These are phyloP conservation scores for Euphorbia schlechtendalii DNA, from an alignment of 441 rosid genomes.

Conservation along the genomic window DNA sequence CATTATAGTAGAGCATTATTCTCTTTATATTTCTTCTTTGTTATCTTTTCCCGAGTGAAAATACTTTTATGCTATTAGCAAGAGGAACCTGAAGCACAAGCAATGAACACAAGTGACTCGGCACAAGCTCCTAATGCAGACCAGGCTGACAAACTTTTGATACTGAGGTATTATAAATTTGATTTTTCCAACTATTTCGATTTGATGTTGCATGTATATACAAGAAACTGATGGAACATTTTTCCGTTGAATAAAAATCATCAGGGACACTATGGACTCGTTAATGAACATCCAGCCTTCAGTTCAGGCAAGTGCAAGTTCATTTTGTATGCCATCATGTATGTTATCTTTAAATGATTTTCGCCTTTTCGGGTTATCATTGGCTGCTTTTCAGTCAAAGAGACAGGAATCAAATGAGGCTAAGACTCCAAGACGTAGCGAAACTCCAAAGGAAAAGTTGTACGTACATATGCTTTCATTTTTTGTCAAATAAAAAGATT, in stretches of 20 bases:
- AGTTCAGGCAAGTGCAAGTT: conserved; percentile 19
- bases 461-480: conserved; percentile 35
- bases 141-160: conserved; percentile 7
- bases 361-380: neutral
- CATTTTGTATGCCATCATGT: neutral
- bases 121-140: neutral
- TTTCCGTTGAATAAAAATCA: neutral
- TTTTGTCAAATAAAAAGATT: too few species aligned
- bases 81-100: neutral
- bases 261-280: conserved; percentile 15
- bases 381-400: neutral
- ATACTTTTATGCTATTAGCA: neutral
- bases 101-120: neutral
- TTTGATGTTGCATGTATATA: too few species aligned
- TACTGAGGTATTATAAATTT: conserved; percentile 17
- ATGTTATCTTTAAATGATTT: neutral
- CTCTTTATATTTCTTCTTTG: neutral
- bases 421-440: conserved; percentile 43
- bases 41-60: neutral
- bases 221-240: conserved; percentile 3
- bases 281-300: neutral
- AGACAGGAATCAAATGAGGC: conserved; percentile 23
- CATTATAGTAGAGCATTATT: neutral
- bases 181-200: neutral
- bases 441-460: conserved; percentile 65